Evolutionary conservation across 805 yeast genomes (phyloP).

Genomic region (Cephaloascus fragrans): DNA sequence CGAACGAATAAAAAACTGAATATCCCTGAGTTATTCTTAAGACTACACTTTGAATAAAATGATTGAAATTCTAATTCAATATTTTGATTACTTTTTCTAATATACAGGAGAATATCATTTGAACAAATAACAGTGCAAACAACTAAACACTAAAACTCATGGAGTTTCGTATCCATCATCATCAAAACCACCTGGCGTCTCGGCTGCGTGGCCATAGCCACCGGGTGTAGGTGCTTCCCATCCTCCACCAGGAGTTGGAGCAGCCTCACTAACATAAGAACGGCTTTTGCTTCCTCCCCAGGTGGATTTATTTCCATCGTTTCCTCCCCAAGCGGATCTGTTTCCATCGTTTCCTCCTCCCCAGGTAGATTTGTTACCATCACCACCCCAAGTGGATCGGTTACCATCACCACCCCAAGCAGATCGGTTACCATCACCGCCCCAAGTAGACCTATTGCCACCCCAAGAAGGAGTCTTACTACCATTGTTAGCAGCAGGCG

Average conservation of each 20-base stretch:
- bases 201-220: background rate
- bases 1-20: no score
- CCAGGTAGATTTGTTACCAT: constrained; percentile 21
- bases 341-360: constrained; percentile 9
- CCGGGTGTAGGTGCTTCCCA: constrained; percentile 40
- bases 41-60: no score
- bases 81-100: no score
- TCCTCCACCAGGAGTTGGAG: constrained; percentile 25
- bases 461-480: constrained; percentile 15
- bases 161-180: constrained; percentile 5
- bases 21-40: no score
- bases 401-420: constrained; percentile 13
- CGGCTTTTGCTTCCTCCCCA: constrained; percentile 24
- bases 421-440: constrained; percentile 29
- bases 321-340: constrained; percentile 23
- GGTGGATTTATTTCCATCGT: constrained; percentile 15
- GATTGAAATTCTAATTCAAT: no score
- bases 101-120: no score
- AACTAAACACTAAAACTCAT: no score
- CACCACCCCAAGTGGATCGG: constrained; percentile 25
- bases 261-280: constrained; percentile 7
- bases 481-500: constrained; percentile 24
- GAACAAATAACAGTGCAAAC: no score
- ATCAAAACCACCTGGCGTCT: constrained; percentile 1
- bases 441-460: constrained; percentile 30